Conservation (phyloP, 2,329 filamentous ascomycete genomes). For the Parasarocladium wereldwijsianum region DNA sequence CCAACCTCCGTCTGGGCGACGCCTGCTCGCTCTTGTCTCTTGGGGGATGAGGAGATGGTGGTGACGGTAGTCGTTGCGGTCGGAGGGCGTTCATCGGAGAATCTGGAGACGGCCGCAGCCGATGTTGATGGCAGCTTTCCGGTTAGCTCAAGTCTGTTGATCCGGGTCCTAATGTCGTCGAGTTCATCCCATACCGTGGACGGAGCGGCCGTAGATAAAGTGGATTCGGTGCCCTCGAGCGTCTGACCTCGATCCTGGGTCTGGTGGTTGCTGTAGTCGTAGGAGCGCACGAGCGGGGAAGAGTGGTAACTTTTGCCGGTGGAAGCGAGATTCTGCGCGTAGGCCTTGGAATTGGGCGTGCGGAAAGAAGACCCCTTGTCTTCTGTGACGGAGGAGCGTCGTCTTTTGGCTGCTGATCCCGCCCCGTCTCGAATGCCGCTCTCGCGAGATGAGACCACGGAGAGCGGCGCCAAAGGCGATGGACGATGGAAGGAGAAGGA, state of each 20-base stretch:
- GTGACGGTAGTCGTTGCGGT: conserved; percentile 88
- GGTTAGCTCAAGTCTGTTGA: conserved; percentile 77
- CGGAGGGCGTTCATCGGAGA: conserved; percentile 66
- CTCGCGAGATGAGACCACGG: too few species aligned
- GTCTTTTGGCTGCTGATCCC: too few species aligned
- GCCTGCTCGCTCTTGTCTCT: conserved; percentile 30
- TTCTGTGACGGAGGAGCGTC: conserved; percentile 33
- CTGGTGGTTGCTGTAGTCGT: conserved; percentile 16
- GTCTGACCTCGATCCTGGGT: conserved; percentile 20
- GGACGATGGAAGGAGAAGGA: too few species aligned
- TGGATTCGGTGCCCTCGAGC: conserved; percentile 67
- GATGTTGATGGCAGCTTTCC: conserved; percentile 77
- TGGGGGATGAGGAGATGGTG: conserved; percentile 80
- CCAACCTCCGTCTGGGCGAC: conserved; percentile 18
- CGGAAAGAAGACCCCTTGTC: conserved; percentile 24
- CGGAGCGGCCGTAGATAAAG: conserved; percentile 72
- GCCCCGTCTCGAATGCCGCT: too few species aligned
- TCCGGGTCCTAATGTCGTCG: conserved; percentile 86
- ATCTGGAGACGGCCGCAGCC: conserved; percentile 60
- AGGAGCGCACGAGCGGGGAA: conserved; percentile 38
- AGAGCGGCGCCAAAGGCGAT: conserved; percentile 5
- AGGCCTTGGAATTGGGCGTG: conserved; percentile 26
- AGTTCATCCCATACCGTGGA: conserved; percentile 97
- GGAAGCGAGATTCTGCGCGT: conserved; percentile 1
- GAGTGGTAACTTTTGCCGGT: conserved; percentile 31